Evolutionary conservation across 2,329 filamentous ascomycete species (phyloP).

Genomic region (Aureobasidium sp.): DNA sequence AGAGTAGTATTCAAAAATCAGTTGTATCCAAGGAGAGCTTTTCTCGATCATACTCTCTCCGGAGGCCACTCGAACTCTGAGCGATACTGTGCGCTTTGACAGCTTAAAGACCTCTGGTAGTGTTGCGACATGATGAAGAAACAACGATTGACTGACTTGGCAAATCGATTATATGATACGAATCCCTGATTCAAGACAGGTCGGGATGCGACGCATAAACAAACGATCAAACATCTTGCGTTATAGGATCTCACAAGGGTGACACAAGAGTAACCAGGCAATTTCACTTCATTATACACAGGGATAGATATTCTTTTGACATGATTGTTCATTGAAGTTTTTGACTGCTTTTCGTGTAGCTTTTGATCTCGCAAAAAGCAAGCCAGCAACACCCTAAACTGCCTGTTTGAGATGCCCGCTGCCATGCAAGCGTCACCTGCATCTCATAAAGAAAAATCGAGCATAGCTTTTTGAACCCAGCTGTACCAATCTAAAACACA

Average conservation of each 20-base stretch:
- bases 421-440: slow-evolving; percentile 6
- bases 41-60: not conserved
- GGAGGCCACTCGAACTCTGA: not conserved
- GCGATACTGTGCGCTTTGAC: not conserved
- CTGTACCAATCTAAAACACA: slow-evolving; percentile 15
- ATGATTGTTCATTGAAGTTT: slow-evolving; percentile 13
- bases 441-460: slow-evolving; percentile 13
- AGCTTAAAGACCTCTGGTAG: not conserved
- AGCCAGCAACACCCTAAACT: slow-evolving; percentile 8
- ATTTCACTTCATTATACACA: not conserved
- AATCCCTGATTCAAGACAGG: not conserved
- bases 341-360: slow-evolving; percentile 12
- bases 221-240: no score
- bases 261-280: not conserved
- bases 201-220: not conserved
- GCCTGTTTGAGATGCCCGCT: slow-evolving; percentile 9
- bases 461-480: slow-evolving; percentile 17
- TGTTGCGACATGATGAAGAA: no score
- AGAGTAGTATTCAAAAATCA: not conserved
- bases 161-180: not conserved
- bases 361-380: slow-evolving; percentile 7
- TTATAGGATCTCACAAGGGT: not conserved
- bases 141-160: not conserved
- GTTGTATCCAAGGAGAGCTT: not conserved
- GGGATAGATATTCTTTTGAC: not conserved